Conservation (phyloP, 495 filamentous ascomycete genomes). For the Penicillium argentinense region DNA sequence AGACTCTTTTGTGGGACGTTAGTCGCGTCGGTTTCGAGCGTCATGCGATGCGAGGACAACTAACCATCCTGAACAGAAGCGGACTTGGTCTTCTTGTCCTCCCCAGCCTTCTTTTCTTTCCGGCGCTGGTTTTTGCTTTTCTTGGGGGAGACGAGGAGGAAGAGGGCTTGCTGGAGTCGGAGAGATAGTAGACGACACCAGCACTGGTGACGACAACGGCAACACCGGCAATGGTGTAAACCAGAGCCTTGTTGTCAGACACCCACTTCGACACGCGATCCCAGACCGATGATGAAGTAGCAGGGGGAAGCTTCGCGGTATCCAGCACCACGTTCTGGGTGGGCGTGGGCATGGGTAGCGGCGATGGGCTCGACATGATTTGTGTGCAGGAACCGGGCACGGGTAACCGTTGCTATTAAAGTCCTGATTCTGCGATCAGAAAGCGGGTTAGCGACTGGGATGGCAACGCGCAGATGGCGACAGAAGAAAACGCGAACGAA, state of each 20-base stretch:
- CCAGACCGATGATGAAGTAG: conserved; percentile 71
- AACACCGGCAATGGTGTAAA: conserved; percentile 93
- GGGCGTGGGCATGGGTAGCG: conserved; percentile 40
- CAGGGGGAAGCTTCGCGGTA: conserved; percentile 48
- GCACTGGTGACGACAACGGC: conserved; percentile 87
- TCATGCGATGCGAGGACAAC: conserved; percentile 2
- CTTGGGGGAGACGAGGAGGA: conserved; percentile 34
- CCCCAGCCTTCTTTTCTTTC: conserved; percentile 65
- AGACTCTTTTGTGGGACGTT: conserved; percentile 33
- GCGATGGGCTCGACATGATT: conserved; percentile 44
- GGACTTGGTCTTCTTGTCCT: conserved; percentile 59
- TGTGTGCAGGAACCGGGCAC: conserved; percentile 28
- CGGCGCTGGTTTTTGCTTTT: conserved; percentile 66
- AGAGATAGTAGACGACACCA: conserved; percentile 87
- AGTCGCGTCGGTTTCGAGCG: conserved; percentile 14
- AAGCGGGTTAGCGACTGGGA: conserved; percentile 1
- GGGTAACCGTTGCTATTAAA: conserved; percentile 23
- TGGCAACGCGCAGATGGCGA: conserved; percentile 1
- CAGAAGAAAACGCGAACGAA: conserved; percentile 9
- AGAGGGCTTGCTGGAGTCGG: conserved; percentile 39
- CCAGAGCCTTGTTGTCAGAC: conserved; percentile 89
- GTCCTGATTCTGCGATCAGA: conserved; percentile 14
- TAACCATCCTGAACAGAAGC: conserved; percentile 45
- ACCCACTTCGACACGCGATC: conserved; percentile 88
- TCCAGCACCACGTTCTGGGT: conserved; percentile 48